Percentiles rank a stretch among this genome's conserved stretches.
Conservation (phyloP, 352 stramenopile genomes). For the Globisporangium orthogonon region DNA sequence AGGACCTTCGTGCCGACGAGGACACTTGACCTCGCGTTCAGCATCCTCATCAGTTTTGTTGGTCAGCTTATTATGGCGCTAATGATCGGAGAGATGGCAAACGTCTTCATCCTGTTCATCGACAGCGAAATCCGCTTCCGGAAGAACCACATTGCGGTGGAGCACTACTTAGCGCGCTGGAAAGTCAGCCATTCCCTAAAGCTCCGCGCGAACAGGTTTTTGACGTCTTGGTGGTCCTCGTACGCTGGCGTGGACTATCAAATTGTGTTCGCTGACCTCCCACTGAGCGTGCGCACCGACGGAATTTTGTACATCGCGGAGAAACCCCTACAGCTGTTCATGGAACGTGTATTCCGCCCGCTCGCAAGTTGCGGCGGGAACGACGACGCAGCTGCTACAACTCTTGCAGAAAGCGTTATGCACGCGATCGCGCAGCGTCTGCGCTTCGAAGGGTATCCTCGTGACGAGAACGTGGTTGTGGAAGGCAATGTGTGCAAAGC, state of each 20-base stretch:
- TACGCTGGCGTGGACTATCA: conserved; percentile 55
- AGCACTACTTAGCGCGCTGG: conserved; percentile 35
- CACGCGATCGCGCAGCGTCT: conserved; percentile 38
- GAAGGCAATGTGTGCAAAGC: conserved; percentile 51
- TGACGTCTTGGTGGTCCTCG: conserved; percentile 54
- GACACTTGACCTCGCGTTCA: conserved; percentile 41
- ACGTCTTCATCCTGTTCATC: conserved; percentile 52
- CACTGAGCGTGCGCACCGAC: conserved; percentile 40
- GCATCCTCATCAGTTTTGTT: conserved; percentile 40
- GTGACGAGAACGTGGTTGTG: conserved; percentile 45
- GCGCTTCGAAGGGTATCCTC: conserved; percentile 59
- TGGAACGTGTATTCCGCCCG: conserved; percentile 32
- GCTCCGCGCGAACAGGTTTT: conserved; percentile 29
- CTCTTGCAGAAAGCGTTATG: conserved; percentile 15
- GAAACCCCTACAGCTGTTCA: conserved; percentile 37
- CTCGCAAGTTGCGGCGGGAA: conserved; percentile 10
- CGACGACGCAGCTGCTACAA: conserved; percentile 3
- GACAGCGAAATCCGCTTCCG: conserved; percentile 63
- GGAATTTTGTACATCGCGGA: conserved; percentile 34
- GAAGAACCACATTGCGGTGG: conserved; percentile 62
- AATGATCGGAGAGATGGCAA: conserved; percentile 70
- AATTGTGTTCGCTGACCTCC: conserved; percentile 43
- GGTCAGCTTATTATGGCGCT: conserved; percentile 66
- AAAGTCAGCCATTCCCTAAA: conserved; percentile 34
- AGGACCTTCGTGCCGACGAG: conserved; percentile 36